Evolutionary conservation across 2,329 filamentous ascomycete genomes (phyloP).

Genomic region (Hypoxylon sp.): DNA sequence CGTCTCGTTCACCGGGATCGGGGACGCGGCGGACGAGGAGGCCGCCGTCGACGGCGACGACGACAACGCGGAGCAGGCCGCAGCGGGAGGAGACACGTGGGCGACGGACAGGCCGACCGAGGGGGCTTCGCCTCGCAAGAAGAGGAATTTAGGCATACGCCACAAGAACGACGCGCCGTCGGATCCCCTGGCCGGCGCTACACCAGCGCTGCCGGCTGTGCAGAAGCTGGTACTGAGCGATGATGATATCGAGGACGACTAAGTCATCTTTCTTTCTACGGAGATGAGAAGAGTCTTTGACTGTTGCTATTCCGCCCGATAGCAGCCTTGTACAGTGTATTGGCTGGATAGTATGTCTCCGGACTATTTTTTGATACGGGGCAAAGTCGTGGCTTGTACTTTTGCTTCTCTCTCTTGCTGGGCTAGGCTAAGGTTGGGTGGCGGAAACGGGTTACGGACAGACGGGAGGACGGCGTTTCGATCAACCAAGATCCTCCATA

Average conservation of each 20-base stretch:
- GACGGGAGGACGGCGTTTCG: conserved; percentile 15
- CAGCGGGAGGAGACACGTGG: conserved; percentile 58
- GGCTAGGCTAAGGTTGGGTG: conserved; percentile 3
- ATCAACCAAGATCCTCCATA: neutral
- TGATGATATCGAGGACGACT: conserved; percentile 82
- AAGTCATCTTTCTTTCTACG: conserved; percentile 16
- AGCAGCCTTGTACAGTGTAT: neutral
- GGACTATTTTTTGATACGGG: neutral
- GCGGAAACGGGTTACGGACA: neutral
- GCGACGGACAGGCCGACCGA: conserved; percentile 68
- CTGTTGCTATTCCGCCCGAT: neutral
- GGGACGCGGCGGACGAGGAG: conserved; percentile 45
- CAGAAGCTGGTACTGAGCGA: conserved; percentile 78
- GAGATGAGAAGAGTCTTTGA: neutral
- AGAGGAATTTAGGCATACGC: conserved; percentile 48
- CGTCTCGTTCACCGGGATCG: conserved; percentile 69
- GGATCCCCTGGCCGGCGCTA: conserved; percentile 36
- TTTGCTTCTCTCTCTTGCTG: conserved; percentile 16
- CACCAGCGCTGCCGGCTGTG: conserved; percentile 56
- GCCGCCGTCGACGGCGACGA: conserved; percentile 50
- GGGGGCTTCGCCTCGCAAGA: conserved; percentile 60
- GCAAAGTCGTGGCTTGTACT: too few species aligned
- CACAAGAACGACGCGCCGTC: conserved; percentile 41
- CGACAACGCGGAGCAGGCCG: conserved; percentile 51
- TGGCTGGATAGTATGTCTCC: neutral